phyloP scores from a whole-genome alignment of 345 rosid genomes.

The Abelmoschus esculentus region DNA sequence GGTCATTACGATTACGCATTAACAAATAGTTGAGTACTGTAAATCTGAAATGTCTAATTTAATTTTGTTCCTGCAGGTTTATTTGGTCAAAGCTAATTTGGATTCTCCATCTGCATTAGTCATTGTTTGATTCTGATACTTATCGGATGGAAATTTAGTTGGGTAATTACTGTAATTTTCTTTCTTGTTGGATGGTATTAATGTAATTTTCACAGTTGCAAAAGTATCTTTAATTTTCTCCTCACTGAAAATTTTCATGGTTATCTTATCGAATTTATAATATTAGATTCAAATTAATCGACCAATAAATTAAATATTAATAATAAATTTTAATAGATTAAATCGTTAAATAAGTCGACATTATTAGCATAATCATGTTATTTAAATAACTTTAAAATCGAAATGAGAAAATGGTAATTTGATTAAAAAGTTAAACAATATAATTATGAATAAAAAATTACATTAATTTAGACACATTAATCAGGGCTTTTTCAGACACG shows the following conservation, averaged over 20 bases:
- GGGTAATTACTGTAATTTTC: too few species aligned
- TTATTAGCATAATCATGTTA: background rate
- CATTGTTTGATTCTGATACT: constrained; percentile 14
- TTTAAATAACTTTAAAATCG: background rate
- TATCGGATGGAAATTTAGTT: too few species aligned
- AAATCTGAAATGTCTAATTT: constrained; percentile 63
- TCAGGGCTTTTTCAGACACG: background rate
- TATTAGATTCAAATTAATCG: background rate
- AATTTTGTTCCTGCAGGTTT: constrained; percentile 94
- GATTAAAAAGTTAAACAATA: background rate
- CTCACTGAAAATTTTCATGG: too few species aligned
- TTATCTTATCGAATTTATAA: background rate
- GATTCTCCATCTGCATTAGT: constrained; percentile 65
- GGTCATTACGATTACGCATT: background rate
- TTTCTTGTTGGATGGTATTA: too few species aligned
- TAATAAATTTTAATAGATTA: too few species aligned
- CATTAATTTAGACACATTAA: background rate
- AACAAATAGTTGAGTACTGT: constrained; percentile 23
- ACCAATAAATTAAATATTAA: too few species aligned
- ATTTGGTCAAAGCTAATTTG: constrained; percentile 81
- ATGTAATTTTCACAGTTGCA: too few species aligned
- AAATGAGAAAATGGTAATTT: too few species aligned
- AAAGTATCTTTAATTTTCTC: too few species aligned
- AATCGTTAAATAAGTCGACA: too few species aligned
- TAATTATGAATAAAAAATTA: background rate